Percentiles rank a stretch among this genome's conserved stretches.
Evolutionary conservation across 495 filamentous ascomycete species (phyloP).

Genomic region (Articulospora tetracladia): DNA sequence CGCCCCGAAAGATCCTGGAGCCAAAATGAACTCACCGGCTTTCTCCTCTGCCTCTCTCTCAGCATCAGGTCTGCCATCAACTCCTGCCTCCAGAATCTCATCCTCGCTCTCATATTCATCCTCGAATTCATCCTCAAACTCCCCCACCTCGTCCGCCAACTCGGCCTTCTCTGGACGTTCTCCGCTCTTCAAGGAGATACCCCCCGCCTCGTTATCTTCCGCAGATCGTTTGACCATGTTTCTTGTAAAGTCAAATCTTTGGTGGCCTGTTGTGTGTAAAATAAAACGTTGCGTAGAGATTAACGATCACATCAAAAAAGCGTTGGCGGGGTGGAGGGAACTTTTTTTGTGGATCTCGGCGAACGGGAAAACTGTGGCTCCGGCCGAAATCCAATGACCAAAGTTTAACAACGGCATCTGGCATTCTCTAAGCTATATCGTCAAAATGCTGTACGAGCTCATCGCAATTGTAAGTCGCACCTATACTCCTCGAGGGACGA

Average conservation of each 20-base stretch:
- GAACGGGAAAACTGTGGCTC: not conserved
- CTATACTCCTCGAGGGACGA: not conserved
- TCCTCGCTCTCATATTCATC: constrained; percentile 97
- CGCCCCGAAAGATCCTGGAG: not conserved
- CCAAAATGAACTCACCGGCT: constrained; percentile 44
- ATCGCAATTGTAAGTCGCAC: constrained; percentile 83
- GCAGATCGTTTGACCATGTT: constrained; percentile 70
- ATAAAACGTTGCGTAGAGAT: not conserved
- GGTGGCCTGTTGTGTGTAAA: not conserved
- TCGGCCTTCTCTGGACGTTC: constrained; percentile 57
- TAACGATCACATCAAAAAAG: not conserved
- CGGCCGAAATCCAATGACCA: not conserved
- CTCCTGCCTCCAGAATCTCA: constrained; percentile 90
- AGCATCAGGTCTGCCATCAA: constrained; percentile 88
- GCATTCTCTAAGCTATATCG: not conserved
- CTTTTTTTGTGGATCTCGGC: not conserved
- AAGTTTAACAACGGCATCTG: not conserved
- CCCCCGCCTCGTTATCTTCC: constrained; percentile 49
- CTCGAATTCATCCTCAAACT: constrained; percentile 95
- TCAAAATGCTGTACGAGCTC: constrained; percentile 88
- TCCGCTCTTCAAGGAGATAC: constrained; percentile 63
- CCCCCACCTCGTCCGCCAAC: constrained; percentile 62
- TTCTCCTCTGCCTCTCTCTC: constrained; percentile 84
- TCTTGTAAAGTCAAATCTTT: not conserved
- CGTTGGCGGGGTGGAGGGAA: not conserved